Conservation (phyloP, 2,329 filamentous ascomycete species). For the Cladosporium sp. region DNA sequence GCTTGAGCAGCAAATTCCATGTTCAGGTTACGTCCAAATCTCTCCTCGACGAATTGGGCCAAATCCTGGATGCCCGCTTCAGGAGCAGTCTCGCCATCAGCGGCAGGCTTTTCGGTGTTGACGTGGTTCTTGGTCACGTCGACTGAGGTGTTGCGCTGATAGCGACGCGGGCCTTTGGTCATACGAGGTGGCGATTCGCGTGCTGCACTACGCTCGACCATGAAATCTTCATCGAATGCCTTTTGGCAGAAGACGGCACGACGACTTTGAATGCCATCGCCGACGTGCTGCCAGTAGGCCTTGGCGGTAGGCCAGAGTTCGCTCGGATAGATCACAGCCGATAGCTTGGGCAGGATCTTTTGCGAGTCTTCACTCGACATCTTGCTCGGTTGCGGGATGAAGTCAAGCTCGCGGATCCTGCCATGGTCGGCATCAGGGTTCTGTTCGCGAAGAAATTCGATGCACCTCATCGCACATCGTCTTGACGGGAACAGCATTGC, state of each 20-base stretch:
- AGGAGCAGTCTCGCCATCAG: conserved; percentile 18
- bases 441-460: conserved; percentile 65
- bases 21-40: conserved; percentile 88
- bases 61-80: conserved; percentile 58
- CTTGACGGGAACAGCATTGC: conserved; percentile 81
- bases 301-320: conserved; percentile 72
- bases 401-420: conserved; percentile 56
- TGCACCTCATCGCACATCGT: conserved; percentile 66
- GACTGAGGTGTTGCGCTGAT: conserved; percentile 61
- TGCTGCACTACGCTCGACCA: conserved; percentile 48
- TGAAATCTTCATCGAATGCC: conserved; percentile 65
- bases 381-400: conserved; percentile 58
- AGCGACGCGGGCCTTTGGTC: conserved; percentile 72
- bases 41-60: conserved; percentile 81
- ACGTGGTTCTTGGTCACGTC: conserved; percentile 33
- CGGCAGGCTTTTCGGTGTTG: conserved; percentile 11
- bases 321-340: conserved; percentile 63
- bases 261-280: conserved; percentile 86
- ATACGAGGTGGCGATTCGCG: conserved; percentile 35
- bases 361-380: conserved; percentile 34
- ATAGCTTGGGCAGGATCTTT: conserved; percentile 43
- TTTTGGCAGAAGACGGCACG: conserved; percentile 83
- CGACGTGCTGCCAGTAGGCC: conserved; percentile 94
- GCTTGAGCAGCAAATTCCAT: conserved; percentile 74
- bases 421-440: conserved; percentile 49